Evolutionary conservation across 2,329 filamentous ascomycete species (phyloP).

Genomic region (Neurospora sp.): DNA sequence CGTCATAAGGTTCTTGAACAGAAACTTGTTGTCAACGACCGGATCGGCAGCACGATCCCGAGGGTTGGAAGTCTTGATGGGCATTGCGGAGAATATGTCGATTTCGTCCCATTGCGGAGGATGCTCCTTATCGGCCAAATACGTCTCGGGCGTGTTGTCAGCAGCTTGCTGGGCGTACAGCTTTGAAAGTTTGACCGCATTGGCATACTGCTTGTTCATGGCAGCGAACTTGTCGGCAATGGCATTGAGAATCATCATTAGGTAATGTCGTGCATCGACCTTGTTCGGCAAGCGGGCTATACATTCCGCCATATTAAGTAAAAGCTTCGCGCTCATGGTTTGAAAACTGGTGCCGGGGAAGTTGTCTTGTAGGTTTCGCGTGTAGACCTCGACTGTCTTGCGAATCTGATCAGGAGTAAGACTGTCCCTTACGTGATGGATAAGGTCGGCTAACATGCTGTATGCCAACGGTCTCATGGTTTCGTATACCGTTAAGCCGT

Average conservation of each 20-base stretch:
- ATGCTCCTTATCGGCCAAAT: slow-evolving; percentile 70
- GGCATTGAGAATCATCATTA: slow-evolving; percentile 95
- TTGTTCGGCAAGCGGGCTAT: slow-evolving; percentile 93
- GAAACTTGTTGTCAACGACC: slow-evolving; percentile 91
- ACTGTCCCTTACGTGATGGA: slow-evolving; percentile 92
- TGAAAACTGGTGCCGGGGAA: slow-evolving; percentile 98
- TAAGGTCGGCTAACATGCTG: slow-evolving; percentile 95
- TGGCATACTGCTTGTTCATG: slow-evolving; percentile 94
- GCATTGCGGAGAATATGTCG: slow-evolving; percentile 92
- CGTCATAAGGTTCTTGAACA: slow-evolving; percentile 94
- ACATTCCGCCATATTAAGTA: slow-evolving; percentile 96
- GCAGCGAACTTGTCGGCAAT: slow-evolving; percentile 97
- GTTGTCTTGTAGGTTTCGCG: slow-evolving; percentile 87
- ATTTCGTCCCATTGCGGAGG: slow-evolving; percentile 95
- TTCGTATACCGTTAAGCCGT: slow-evolving; percentile 93
- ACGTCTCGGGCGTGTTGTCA: slow-evolving; percentile 57
- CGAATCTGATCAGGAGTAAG: slow-evolving; percentile 84
- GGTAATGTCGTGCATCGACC: slow-evolving; percentile 84
- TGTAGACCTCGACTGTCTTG: slow-evolving; percentile 94
- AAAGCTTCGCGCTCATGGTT: slow-evolving; percentile 95
- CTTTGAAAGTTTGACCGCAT: slow-evolving; percentile 86
- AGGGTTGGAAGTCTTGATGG: slow-evolving; percentile 89
- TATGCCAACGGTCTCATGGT: slow-evolving; percentile 93
- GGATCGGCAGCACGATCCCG: slow-evolving; percentile 83
- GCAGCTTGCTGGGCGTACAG: slow-evolving; percentile 62